Evolutionary conservation across 257 asterid genomes (phyloP).

Genomic region (Solanum chiquidenum): DNA sequence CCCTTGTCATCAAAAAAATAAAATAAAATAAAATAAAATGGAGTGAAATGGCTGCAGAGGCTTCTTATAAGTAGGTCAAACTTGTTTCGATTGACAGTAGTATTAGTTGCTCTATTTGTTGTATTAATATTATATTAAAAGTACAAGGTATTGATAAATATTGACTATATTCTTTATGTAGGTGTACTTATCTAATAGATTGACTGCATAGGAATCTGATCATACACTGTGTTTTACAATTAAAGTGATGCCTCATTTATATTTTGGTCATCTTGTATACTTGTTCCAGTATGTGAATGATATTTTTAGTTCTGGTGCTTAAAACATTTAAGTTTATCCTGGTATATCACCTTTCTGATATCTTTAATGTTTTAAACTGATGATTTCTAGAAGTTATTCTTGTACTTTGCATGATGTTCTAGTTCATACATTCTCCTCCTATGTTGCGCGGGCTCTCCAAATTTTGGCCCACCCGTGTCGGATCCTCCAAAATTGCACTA

Average conservation of each 20-base stretch:
- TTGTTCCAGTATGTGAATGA: neutral
- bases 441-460: neutral
- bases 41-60: neutral
- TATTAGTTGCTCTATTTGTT: neutral
- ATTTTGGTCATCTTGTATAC: neutral
- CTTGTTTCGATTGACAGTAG: neutral
- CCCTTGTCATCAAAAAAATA: too few relatives aligned
- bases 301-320: neutral
- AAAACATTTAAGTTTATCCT: neutral
- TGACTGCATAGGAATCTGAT: neutral
- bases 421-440: neutral
- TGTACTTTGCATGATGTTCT: neutral
- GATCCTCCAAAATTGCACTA: neutral
- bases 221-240: neutral
- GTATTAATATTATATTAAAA: neutral
- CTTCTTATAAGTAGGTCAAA: neutral
- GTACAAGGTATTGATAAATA: neutral
- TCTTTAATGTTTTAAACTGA: neutral
- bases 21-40: neutral
- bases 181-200: neutral
- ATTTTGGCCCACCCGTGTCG: neutral
- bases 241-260: neutral
- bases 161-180: neutral
- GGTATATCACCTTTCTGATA: neutral
- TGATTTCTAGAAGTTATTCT: neutral